Evolutionary conservation across 2,329 filamentous ascomycete genomes (phyloP), one percentile per base, ranked within the genome.

Genomic region (Anisogramma anomala): DNA sequence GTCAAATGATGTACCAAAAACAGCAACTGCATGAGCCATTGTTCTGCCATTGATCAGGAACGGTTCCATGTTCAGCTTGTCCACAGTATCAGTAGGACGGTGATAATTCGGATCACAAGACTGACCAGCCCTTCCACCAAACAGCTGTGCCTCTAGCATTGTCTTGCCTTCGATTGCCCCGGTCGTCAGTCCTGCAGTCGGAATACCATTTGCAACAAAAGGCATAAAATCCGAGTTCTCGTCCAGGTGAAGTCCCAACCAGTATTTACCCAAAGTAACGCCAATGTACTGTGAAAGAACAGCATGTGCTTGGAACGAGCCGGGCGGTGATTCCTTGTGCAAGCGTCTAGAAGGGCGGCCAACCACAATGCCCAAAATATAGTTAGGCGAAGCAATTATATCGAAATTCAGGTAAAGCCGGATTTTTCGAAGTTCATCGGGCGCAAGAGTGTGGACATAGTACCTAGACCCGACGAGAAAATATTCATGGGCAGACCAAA

Each of bases 161-260:
- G 39, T 41, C 39, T 41, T 41, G 26, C 36, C 27, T 3, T 23
- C 39, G 6, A 36, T 27, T 1, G 72, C 74, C 3, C 77, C 77
- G 3, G 75, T 79, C 51, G 74, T 74, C 15, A 80, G 61, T 7
- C 74, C 74, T n/a, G 61, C 73, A 30, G 57, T 66, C 14, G 64
- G 71, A 51, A 76, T 77, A 27, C 72, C 68, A n/a, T n/a, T n/a
- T n/a, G n/a, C n/a, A n/a, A n/a, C n/a, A n/a, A n/a, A n/a, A n/a
- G n/a, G n/a, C n/a, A n/a, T n/a, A n/a, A n/a, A n/a, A n/a, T n/a
- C n/a, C n/a, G n/a, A n/a, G n/a, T n/a, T n/a, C 19, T 67, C 60
- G 28, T 71, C 61, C 25, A 73, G 61, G 62, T 36, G n/a, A n/a
- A n/a, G n/a, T n/a, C n/a, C n/a, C n/a, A n/a, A n/a, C n/a, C n/a